Conservation (phyloP, 768 basidiomycete genomes). For the Pleurotus salmoneostramineus region DNA sequence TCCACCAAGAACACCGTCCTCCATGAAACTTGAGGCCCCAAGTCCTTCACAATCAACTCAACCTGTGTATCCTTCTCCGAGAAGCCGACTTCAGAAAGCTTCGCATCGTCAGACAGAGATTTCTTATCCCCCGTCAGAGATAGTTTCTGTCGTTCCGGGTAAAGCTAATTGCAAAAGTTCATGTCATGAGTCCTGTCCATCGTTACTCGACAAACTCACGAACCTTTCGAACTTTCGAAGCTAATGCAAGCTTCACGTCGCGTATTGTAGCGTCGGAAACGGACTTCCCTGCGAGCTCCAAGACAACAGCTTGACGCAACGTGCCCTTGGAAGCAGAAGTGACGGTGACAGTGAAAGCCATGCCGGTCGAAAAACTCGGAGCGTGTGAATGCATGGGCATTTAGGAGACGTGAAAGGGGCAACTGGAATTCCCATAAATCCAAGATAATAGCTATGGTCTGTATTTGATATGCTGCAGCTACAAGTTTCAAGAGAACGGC, state of each 20-base stretch:
- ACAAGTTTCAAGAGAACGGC: too few relatives aligned
- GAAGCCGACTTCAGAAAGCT: constrained; percentile 55
- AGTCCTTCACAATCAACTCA: constrained; percentile 78
- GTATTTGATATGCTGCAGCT: too few relatives aligned
- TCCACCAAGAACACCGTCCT: constrained; percentile 85
- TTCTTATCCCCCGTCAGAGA: constrained; percentile 59
- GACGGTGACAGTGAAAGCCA: constrained; percentile 43
- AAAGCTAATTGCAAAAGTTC: constrained; percentile 63
- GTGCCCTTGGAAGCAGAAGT: constrained; percentile 45
- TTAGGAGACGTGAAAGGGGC: too few relatives aligned
- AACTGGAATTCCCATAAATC: too few relatives aligned
- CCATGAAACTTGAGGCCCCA: constrained; percentile 90
- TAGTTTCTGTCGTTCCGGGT: constrained; percentile 69
- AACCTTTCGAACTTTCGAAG: constrained; percentile 35
- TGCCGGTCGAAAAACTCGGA: neutral
- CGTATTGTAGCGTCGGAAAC: constrained; percentile 49
- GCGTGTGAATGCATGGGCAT: too few relatives aligned
- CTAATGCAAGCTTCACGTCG: constrained; percentile 67
- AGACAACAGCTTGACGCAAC: constrained; percentile 43
- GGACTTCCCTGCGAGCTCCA: constrained; percentile 33
- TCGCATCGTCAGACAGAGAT: constrained; percentile 58
- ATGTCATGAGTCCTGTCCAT: too few relatives aligned
- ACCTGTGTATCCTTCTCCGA: constrained; percentile 37
- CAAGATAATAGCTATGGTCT: too few relatives aligned
- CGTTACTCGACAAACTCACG: too few relatives aligned